Base-by-base conservation (phyloP, 768 basidiomycete genomes). In the Epithele typhae region DNA sequence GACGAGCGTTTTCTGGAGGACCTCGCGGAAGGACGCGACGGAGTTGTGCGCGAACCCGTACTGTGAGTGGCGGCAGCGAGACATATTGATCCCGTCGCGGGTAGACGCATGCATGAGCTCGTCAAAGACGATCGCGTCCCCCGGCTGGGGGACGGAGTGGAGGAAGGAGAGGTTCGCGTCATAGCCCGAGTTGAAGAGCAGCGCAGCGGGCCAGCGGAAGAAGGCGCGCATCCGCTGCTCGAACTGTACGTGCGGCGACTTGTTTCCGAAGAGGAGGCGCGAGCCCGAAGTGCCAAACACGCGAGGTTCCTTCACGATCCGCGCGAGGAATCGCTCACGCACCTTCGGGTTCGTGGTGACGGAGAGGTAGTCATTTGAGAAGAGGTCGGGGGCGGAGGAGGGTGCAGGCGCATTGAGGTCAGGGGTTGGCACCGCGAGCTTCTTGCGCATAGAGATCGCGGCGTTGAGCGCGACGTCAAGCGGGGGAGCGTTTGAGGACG, bases 361-460 rank as follows among this genome's bases (percentile, higher is more conserved):
- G 0, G 75, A 74, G n/a, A 79, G 64, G 49, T 78, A 78, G 48
- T 79, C 74, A 42, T 75, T 78, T 4, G 75, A 74, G 33, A 69
- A 71, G 42, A 73, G 40, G 25, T 41, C 40, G 25, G 40, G 15
- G 11, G 40, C 25, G 18, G 25, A 21, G 19, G 8, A 37, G 11
- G 23, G 25, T 18, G n/a, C 3, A 18, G 25, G 14, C 21, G 27
- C 27, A 18, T 11, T 21, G 33, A 30, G 27, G 27, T 30, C 27
- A 14, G 27, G 27, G 14, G 27, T 30, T 7, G 27, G 27, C 14
- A 30, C 27, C 14, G 27, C 27, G 27, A 30, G 27, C 8, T 7
- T 30, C 14, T 30, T 30, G 7, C 27, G 27, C 27, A 14, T 30
- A 30, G 27, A 7, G 27, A 30, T 7, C 7, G 27, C 27, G 8